Percentiles rank a stretch among this genome's conserved stretches.
Evolutionary conservation across 2,329 filamentous ascomycete genomes (phyloP).

Genomic region (Claviceps digitariae): DNA sequence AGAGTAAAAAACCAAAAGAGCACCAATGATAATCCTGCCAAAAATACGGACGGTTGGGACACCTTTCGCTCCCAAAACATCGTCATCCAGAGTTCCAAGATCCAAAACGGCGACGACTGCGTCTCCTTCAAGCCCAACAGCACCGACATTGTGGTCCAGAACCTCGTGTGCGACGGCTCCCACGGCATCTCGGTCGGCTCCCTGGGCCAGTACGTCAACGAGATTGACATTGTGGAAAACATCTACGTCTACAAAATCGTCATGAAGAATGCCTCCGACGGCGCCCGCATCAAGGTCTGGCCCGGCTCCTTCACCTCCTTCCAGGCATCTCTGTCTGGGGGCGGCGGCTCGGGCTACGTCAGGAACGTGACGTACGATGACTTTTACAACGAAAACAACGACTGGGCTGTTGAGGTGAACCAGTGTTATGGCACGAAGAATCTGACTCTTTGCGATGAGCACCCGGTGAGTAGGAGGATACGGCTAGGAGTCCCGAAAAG

Average conservation of each 20-base stretch:
- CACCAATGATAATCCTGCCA: slow-evolving; percentile 30
- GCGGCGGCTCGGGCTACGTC: slow-evolving; percentile 39
- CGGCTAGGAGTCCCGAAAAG: too few relatives aligned
- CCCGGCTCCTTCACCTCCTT: slow-evolving; percentile 30
- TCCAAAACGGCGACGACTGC: slow-evolving; percentile 56
- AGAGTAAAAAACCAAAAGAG: slow-evolving; percentile 2
- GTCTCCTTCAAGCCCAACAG: slow-evolving; percentile 64
- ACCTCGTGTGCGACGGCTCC: slow-evolving; percentile 52
- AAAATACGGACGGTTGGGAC: slow-evolving; percentile 56
- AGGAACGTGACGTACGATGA: slow-evolving; percentile 54
- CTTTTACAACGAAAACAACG: slow-evolving; percentile 47
- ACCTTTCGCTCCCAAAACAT: slow-evolving; percentile 48
- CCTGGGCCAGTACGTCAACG: slow-evolving; percentile 50
- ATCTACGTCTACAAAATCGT: slow-evolving; percentile 49
- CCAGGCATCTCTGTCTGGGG: slow-evolving; percentile 42
- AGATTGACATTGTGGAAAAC: slow-evolving; percentile 55
- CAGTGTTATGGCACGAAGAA: slow-evolving; percentile 1
- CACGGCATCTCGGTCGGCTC: slow-evolving; percentile 64
- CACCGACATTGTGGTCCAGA: slow-evolving; percentile 54
- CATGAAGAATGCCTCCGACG: slow-evolving; percentile 47
- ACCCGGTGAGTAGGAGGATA: neutral
- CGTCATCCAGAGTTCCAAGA: slow-evolving; percentile 52
- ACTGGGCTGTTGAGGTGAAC: slow-evolving; percentile 15
- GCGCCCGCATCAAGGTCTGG: slow-evolving; percentile 64
- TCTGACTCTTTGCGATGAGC: neutral